Base-by-base conservation (phyloP, 2,329 filamentous ascomycete genomes). In the Laburnicola sp. region DNA sequence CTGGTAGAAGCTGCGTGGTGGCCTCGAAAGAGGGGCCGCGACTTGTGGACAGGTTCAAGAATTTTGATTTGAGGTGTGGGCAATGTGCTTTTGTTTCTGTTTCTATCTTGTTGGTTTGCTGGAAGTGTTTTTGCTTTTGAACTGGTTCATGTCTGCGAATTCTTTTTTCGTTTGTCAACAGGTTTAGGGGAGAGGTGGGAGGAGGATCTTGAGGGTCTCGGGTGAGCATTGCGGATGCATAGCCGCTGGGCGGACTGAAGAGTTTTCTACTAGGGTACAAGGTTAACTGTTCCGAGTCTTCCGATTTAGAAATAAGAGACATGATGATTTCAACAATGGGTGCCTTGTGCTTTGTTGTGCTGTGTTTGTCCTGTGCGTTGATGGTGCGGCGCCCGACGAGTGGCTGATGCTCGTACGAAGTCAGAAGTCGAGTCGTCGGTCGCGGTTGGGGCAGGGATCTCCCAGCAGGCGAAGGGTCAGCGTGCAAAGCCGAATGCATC, bases 221-320 rank as follows among this genome's bases (percentile, higher is more conserved):
- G 42, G 45, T 58, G 54, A 61, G 58, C 42, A 54, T 59, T 59
- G 53, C 38, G 47, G 48, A 53, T 43, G 48, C 40, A 46, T 53
- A 65, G 60, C 66, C 67, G 67, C 67, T 70, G 67, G 54, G 66
- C 67, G 67, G 63, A 65, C 65, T 64, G 56, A 51, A 50, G 49
- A 58, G 50, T 60, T 69, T 64, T 45, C 54, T 59, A 30, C 30
- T 37, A 26, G 43, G 30, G 30, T 37, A 38, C 37, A 56, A 50
- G 58, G 54, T 62, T 58, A 64, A 16, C 16, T 44, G 57, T 50
- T 41, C 37, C 25, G 53, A 56, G 50, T 58, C 59, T 55, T 57
- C 58, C 61, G 41, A 58, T 58, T 16, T 55, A 57, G 60, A 59
- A 50, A 60, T 63, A 61, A 65, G 59, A 60, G 58, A 65, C 63